A percentile compares a stretch with the other conserved stretches of the same genome.
Evolutionary conservation across 495 filamentous ascomycete species (phyloP).

Genomic region (Neurospora sp.): DNA sequence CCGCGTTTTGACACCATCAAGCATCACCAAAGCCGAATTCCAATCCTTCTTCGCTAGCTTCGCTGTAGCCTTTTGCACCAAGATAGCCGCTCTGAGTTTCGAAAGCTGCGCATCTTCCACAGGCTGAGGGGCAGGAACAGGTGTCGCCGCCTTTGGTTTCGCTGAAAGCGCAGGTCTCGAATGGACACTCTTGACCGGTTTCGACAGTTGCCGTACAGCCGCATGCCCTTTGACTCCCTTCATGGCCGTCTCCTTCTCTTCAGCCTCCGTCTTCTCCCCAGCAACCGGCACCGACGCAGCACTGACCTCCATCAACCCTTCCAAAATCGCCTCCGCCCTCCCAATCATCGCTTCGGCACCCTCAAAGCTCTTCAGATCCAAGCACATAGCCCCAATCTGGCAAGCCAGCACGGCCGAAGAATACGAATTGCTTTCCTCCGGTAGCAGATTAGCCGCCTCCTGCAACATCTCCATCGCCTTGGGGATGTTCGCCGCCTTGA

Average conservation of each 20-base stretch:
- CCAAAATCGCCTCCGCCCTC: constrained; percentile 29
- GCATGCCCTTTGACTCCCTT: constrained; percentile 10
- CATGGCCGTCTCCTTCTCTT: constrained; percentile 20
- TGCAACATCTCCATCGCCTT: constrained; percentile 54
- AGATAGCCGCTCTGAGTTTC: constrained; percentile 49
- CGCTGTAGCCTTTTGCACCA: constrained; percentile 53
- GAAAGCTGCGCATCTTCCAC: constrained; percentile 44
- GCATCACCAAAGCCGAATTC: constrained; percentile 37
- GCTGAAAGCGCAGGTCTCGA: constrained; percentile 6
- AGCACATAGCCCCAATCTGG: constrained; percentile 34
- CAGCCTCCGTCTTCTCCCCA: constrained; percentile 39
- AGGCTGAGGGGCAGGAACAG: constrained; percentile 3
- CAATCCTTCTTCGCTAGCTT: constrained; percentile 47
- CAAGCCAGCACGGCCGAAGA: constrained; percentile 34
- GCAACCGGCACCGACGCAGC: constrained; percentile 15
- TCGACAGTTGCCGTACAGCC: constrained; percentile 8
- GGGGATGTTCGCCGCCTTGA: constrained; percentile 48
- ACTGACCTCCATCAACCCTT: constrained; percentile 13
- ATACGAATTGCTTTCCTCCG: constrained; percentile 34
- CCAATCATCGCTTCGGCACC: constrained; percentile 25
- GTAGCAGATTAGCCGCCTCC: constrained; percentile 35
- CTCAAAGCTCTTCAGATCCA: constrained; percentile 28
- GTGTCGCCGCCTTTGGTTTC: constrained; percentile 18
- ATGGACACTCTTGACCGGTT: constrained; percentile 8
- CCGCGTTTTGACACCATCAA: constrained; percentile 38